Evolutionary conservation across 202 grass and related monocot species (phyloP).

Genomic region (Setaria viridis): DNA sequence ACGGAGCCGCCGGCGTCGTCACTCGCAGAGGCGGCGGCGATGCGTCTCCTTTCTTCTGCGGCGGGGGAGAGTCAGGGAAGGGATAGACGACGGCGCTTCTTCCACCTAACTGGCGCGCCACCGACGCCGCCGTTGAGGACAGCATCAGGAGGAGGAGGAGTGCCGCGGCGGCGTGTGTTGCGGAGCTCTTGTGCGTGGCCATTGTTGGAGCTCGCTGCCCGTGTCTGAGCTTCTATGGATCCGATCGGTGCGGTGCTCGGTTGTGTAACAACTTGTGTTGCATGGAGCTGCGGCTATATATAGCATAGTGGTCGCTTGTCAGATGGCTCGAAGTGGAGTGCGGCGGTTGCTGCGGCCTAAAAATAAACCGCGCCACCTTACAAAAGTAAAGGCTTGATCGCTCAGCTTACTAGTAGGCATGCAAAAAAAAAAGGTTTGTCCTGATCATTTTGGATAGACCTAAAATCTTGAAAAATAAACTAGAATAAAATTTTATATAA

Average conservation of each 20-base stretch:
- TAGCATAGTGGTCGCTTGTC: background rate
- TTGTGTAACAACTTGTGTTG: background rate
- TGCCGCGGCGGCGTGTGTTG: background rate
- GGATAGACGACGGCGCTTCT: background rate
- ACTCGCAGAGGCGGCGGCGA: background rate
- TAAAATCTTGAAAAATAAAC: too few species aligned
- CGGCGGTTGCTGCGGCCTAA: background rate
- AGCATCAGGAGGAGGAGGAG: background rate
- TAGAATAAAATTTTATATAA: too few species aligned
- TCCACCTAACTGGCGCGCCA: background rate
- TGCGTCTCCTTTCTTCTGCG: background rate
- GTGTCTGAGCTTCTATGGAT: background rate
- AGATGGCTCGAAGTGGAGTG: background rate
- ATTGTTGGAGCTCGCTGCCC: background rate
- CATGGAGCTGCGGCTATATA: background rate
- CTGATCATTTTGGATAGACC: too few species aligned
- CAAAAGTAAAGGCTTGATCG: background rate
- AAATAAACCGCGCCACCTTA: background rate
- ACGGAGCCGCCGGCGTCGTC: background rate
- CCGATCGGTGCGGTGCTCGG: background rate
- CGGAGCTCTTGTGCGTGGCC: background rate
- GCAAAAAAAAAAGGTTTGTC: too few species aligned
- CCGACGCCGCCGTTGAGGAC: background rate
- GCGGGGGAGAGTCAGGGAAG: background rate
- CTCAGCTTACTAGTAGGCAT: too few species aligned